phyloP scores from a whole-genome alignment of 1,284 basidiomycete species.

The Trichosporon faecale region DNA sequence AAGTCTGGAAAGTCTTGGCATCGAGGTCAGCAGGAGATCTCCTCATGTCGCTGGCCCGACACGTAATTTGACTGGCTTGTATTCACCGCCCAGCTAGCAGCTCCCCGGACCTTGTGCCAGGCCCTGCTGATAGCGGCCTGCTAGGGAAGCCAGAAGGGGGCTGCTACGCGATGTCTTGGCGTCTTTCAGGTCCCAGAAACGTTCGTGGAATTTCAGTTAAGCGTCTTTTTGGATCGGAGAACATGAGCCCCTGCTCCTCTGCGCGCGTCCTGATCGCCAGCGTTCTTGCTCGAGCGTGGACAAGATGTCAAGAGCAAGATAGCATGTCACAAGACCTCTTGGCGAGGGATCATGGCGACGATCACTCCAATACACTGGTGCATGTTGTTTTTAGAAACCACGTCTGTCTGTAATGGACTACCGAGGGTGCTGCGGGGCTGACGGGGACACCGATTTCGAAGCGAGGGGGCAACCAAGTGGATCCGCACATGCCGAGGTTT shows the following conservation, averaged over 20 bases:
- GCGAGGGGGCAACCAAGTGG: background rate
- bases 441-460: background rate
- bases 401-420: background rate
- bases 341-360: background rate
- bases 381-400: background rate
- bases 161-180: background rate
- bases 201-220: conserved; percentile 2
- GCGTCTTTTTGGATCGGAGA: background rate
- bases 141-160: background rate
- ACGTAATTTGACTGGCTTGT: background rate
- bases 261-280: background rate
- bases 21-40: background rate
- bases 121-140: background rate
- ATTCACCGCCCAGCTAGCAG: background rate
- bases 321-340: conserved; percentile 4
- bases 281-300: background rate
- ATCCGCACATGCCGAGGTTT: background rate
- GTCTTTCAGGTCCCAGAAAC: background rate
- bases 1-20: background rate
- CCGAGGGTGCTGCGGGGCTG: background rate
- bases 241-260: background rate
- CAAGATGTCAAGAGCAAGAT: background rate
- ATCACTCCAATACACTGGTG: background rate
- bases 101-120: background rate
- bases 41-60: background rate